These are phyloP conservation scores for Beauveria pseudobassiana DNA, from an alignment of 2,329 filamentous ascomycete genomes.

Conservation along the genomic window DNA sequence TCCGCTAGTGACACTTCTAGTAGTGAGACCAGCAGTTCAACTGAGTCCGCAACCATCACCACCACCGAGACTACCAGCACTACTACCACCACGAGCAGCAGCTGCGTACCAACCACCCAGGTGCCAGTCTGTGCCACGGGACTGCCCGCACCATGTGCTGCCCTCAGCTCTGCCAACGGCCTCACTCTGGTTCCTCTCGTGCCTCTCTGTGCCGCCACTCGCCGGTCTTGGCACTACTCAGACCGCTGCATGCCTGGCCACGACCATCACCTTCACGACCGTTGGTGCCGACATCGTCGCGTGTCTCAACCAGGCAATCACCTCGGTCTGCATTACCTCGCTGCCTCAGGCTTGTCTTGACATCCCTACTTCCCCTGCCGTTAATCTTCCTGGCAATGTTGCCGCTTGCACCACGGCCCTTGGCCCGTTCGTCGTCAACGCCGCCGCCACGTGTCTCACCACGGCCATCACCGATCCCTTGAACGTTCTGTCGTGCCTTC, in stretches of 20 bases:
- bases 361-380: neutral
- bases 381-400: neutral
- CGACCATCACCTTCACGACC: neutral
- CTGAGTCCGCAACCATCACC: no score
- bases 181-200: neutral
- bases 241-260: neutral
- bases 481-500: neutral
- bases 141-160: neutral
- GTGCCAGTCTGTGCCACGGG: neutral
- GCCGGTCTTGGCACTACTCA: neutral
- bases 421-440: neutral
- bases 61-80: no score
- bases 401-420: neutral
- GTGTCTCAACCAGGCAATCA: neutral
- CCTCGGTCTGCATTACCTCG: neutral
- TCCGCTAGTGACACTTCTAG: neutral
- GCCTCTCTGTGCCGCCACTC: neutral
- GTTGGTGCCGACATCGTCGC: neutral
- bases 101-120: neutral
- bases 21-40: no score
- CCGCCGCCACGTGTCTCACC: neutral
- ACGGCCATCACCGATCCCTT: neutral
- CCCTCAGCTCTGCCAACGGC: neutral
- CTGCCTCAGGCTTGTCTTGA: neutral
- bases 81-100: neutral